These are phyloP conservation scores for Rhytidhysteron rufulum DNA, from an alignment of 2,329 filamentous ascomycete genomes.

Conservation along the genomic window DNA sequence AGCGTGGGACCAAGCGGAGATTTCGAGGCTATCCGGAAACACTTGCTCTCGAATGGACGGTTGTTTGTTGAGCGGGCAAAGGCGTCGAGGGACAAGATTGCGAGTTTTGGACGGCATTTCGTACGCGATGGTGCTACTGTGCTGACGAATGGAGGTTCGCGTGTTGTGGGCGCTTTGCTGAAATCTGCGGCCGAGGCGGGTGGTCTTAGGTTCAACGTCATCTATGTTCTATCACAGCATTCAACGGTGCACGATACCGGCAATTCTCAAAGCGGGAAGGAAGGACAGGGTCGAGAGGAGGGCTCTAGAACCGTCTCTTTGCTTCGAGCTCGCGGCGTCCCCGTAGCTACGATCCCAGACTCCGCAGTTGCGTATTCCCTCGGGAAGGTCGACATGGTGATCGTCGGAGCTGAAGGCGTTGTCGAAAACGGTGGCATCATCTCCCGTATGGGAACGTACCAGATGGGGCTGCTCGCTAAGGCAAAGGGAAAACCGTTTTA, in stretches of 20 bases:
- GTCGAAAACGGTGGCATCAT: conserved; percentile 93
- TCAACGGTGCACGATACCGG: conserved; percentile 9
- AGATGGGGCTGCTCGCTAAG: conserved; percentile 78
- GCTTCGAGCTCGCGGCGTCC: conserved; percentile 69
- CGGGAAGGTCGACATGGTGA: conserved; percentile 65
- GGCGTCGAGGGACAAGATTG: conserved; percentile 78
- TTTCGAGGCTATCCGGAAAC: conserved; percentile 78
- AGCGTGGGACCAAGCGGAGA: conserved; percentile 52
- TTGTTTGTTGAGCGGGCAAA: conserved; percentile 86
- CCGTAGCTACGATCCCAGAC: conserved; percentile 76
- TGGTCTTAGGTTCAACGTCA: conserved; percentile 71
- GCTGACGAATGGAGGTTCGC: conserved; percentile 84
- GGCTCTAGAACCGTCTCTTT: conserved; percentile 67
- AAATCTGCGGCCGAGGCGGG: conserved; percentile 66
- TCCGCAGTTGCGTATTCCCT: conserved; percentile 77
- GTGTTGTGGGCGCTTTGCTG: conserved; percentile 77
- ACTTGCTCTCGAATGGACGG: conserved; percentile 80
- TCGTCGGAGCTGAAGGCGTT: conserved; percentile 74
- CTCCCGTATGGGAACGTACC: conserved; percentile 78
- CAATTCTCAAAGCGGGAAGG: conserved; percentile 12
- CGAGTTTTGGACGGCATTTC: conserved; percentile 71
- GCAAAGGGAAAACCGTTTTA: conserved; percentile 74
- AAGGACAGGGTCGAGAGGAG: conserved; percentile 47
- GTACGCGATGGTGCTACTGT: conserved; percentile 75
- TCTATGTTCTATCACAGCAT: conserved; percentile 56